Conservation (phyloP, 2,329 filamentous ascomycete species). For the Dryadomyces sulphureus region DNA sequence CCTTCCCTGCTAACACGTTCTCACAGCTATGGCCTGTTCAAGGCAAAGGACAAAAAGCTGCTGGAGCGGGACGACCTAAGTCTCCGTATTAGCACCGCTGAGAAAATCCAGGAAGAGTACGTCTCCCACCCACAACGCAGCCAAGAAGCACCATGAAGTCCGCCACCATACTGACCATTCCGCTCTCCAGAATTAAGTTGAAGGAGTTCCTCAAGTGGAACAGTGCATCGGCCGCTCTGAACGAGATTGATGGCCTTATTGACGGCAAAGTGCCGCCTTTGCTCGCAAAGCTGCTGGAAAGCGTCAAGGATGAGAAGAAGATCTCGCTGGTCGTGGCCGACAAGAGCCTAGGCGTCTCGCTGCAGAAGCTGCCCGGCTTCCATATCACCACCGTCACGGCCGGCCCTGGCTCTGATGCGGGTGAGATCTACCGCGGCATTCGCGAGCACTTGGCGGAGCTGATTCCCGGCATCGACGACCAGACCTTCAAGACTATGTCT, state of each 20-base stretch:
- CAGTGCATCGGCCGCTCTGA: conserved; percentile 75
- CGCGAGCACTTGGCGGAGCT: conserved; percentile 80
- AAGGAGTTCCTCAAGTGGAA: conserved; percentile 98
- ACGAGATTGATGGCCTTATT: conserved; percentile 76
- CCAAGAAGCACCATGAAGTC: background rate
- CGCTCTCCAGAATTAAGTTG: conserved; percentile 57
- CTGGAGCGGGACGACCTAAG: conserved; percentile 74
- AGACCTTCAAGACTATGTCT: conserved; percentile 86
- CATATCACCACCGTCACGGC: conserved; percentile 71
- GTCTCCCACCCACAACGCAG: conserved; percentile 19
- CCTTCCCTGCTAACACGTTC: conserved; percentile 19
- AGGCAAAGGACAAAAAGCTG: conserved; percentile 97
- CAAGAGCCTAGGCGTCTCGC: conserved; percentile 78
- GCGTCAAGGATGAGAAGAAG: conserved; percentile 96
- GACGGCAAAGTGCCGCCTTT: conserved; percentile 92
- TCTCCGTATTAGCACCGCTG: conserved; percentile 56
- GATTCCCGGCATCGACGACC: conserved; percentile 72
- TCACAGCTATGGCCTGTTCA: conserved; percentile 86
- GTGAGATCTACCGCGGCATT: conserved; percentile 88
- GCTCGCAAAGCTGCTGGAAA: conserved; percentile 66
- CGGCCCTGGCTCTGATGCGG: conserved; percentile 64
- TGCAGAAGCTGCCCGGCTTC: conserved; percentile 80
- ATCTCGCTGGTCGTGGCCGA: conserved; percentile 87
- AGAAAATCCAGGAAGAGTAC: conserved; percentile 77
- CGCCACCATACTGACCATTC: background rate